Conservation (phyloP, 2,329 filamentous ascomycete species). For the Xylariaceae sp. region DNA sequence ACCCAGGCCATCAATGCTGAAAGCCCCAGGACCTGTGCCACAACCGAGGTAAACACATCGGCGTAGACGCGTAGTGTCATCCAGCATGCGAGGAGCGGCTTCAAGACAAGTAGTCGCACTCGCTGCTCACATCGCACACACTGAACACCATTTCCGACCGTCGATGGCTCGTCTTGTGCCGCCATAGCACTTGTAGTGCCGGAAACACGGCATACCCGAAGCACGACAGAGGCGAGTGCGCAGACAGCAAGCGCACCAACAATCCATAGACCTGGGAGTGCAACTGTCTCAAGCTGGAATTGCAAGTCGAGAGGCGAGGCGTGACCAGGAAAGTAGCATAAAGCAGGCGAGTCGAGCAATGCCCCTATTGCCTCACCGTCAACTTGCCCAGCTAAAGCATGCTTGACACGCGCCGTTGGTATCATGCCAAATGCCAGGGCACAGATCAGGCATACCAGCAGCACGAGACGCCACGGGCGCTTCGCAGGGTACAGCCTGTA, state of each 20-base stretch:
- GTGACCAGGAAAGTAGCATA: conserved; percentile 19
- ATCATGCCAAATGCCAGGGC: conserved; percentile 20
- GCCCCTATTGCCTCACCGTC: conserved; percentile 6
- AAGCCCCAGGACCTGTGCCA: conserved; percentile 15
- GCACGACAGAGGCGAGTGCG: conserved; percentile 7
- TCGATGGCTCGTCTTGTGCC: conserved; percentile 1
- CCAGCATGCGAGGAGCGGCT: conserved; percentile 20
- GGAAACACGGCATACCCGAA: conserved; percentile 15
- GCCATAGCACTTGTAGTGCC: conserved; percentile 10
- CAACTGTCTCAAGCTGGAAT: conserved; percentile 7
- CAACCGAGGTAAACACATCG: conserved; percentile 18
- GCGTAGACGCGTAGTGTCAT: conserved; percentile 19
- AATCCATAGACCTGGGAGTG: conserved; percentile 11
- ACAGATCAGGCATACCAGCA: conserved; percentile 15
- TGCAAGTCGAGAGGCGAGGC: conserved; percentile 10
- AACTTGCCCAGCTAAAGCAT: conserved; percentile 12
- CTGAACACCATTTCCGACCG: conserved; percentile 13
- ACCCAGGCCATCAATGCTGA: conserved; percentile 16
- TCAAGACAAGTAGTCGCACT: conserved; percentile 18
- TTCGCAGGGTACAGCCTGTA: conserved; percentile 14
- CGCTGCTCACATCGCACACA: conserved; percentile 24
- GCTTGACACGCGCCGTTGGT: conserved; percentile 18
- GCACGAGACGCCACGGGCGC: conserved; percentile 15
- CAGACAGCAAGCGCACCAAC: conserved; percentile 5
- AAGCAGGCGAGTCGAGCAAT: conserved; percentile 14